Evolutionary conservation across 2,329 filamentous ascomycete species (phyloP).

Genomic region (Colletotrichum euphorbiae): DNA sequence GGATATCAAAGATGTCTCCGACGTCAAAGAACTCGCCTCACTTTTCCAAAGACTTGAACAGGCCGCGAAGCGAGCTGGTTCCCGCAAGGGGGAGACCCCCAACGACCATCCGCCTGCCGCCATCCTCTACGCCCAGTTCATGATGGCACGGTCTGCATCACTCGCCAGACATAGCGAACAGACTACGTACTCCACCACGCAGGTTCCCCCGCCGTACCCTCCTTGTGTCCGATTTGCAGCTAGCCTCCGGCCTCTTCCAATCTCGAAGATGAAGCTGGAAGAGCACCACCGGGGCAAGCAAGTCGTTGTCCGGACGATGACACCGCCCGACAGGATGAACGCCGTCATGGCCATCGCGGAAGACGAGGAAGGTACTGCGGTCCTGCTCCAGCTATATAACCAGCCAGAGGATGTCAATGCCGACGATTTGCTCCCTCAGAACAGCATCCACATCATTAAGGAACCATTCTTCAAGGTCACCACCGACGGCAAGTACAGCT

Average conservation of each 20-base stretch:
- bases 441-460: constrained; percentile 59
- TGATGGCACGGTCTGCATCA: too few species aligned
- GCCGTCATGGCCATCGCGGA: constrained; percentile 49
- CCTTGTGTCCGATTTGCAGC: constrained; percentile 42
- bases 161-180: too few species aligned
- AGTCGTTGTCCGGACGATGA: constrained; percentile 41
- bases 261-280: constrained; percentile 47
- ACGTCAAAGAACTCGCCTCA: too few species aligned
- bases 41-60: too few species aligned
- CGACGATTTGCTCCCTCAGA: constrained; percentile 49
- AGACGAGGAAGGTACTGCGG: constrained; percentile 52
- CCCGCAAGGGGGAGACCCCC: too few species aligned
- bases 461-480: constrained; percentile 63
- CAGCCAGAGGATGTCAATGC: constrained; percentile 53
- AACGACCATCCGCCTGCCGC: too few species aligned
- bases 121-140: too few species aligned
- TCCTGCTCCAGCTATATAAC: constrained; percentile 55
- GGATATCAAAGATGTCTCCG: too few species aligned
- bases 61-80: too few species aligned
- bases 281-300: constrained; percentile 45
- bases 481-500: constrained; percentile 52
- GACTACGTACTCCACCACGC: too few species aligned
- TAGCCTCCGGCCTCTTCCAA: constrained; percentile 43
- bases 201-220: constrained; percentile 38
- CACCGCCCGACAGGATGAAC: constrained; percentile 38